A percentile compares a stretch with the other conserved stretches of the same genome.
phyloP scores from a whole-genome alignment of 2,329 filamentous ascomycete species.

The Magnaporthiopsis poae region DNA sequence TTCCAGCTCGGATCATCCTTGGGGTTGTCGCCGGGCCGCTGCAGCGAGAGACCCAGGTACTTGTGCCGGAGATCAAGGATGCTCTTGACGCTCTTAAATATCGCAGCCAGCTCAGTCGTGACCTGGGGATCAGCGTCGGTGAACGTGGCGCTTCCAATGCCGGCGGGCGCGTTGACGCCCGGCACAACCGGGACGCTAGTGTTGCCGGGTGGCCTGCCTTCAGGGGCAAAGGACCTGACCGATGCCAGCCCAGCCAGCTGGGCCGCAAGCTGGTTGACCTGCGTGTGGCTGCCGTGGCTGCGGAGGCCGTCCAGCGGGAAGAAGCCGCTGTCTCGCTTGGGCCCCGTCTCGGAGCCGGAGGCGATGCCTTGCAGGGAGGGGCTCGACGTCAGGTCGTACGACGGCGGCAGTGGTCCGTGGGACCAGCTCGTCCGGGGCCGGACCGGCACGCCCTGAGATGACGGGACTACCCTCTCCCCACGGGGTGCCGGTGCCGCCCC shows the following conservation, averaged over 20 bases:
- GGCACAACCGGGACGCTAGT: slow-evolving; percentile 17
- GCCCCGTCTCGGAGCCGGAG: not conserved
- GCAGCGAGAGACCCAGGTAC: slow-evolving; percentile 77
- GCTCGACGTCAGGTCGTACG: slow-evolving; percentile 11
- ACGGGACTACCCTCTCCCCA: slow-evolving; percentile 37
- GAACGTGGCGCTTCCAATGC: slow-evolving; percentile 55
- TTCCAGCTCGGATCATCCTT: slow-evolving; percentile 74
- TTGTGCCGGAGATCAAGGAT: slow-evolving; percentile 81
- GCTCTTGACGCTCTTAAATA: slow-evolving; percentile 83
- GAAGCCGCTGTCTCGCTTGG: slow-evolving; percentile 12
- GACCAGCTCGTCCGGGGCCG: slow-evolving; percentile 3
- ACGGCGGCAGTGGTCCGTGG: slow-evolving; percentile 7
- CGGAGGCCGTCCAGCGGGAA: slow-evolving; percentile 11
- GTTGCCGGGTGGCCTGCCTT: not conserved
- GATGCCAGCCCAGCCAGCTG: not conserved
- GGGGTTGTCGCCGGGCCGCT: slow-evolving; percentile 75
- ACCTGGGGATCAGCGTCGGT: slow-evolving; percentile 67
- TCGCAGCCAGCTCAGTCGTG: slow-evolving; percentile 70
- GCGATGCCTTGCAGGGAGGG: slow-evolving; percentile 8
- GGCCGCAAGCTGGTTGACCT: slow-evolving; percentile 10
- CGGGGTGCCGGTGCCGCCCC: slow-evolving; percentile 22
- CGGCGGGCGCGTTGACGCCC: slow-evolving; percentile 41
- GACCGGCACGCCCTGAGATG: slow-evolving; percentile 17
- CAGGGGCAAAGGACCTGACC: not conserved
- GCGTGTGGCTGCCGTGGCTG: slow-evolving; percentile 14